Percentiles rank a stretch among this genome's conserved stretches.
phyloP scores from a whole-genome alignment of 73 alveolate species.

The Halteria grandinella region DNA sequence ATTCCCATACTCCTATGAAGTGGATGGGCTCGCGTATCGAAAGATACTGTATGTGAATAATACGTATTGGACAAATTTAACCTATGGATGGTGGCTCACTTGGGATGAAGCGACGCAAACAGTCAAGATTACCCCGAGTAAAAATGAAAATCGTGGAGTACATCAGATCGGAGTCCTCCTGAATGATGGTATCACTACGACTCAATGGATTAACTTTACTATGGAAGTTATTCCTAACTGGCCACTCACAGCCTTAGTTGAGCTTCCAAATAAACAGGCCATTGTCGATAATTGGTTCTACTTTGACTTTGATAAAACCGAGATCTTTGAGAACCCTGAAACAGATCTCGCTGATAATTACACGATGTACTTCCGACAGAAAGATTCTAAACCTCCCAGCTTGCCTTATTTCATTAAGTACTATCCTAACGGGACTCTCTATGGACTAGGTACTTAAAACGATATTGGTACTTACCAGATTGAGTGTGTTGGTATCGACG shows the following conservation, averaged over 20 bases:
- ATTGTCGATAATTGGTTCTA: constrained; percentile 10
- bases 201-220: constrained; percentile 4
- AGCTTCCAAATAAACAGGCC: background rate
- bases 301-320: background rate
- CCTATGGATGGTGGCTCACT: background rate
- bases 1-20: too few relatives aligned
- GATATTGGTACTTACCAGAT: background rate
- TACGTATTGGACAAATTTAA: too few relatives aligned
- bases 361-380: constrained; percentile 29
- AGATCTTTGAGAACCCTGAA: constrained; percentile 23
- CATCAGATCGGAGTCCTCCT: background rate
- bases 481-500: constrained; percentile 46
- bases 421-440: constrained; percentile 23
- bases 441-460: constrained; percentile 1
- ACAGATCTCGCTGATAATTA: background rate
- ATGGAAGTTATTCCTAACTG: background rate
- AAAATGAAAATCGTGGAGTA: constrained; percentile 1
- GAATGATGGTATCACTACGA: background rate
- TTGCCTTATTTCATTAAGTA: background rate
- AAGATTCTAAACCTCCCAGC: background rate
- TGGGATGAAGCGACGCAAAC: background rate
- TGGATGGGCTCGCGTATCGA: too few relatives aligned
- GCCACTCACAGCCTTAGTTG: background rate
- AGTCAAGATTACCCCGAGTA: background rate
- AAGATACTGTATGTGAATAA: too few relatives aligned